Conservation (phyloP, 352 stramenopile genomes). For the Saprolegnia diclina region DNA sequence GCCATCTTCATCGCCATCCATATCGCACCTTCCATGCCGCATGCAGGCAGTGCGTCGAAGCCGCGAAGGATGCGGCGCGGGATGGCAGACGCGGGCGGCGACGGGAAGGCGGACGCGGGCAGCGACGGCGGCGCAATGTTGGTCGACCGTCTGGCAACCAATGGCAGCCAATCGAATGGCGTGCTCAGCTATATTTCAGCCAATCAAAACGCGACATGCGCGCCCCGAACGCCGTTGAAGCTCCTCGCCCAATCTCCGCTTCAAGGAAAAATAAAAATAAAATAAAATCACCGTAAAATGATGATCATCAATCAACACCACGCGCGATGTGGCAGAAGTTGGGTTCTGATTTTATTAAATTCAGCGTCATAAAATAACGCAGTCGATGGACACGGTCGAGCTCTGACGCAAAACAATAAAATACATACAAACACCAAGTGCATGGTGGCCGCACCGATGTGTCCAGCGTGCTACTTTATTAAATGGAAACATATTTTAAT, state of each 20-base stretch:
- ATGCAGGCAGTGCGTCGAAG: too few species aligned
- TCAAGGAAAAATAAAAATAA: neutral
- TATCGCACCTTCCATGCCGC: neutral
- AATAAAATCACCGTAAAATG: neutral
- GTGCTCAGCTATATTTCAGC: neutral
- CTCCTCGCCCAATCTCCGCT: neutral
- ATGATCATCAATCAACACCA: neutral
- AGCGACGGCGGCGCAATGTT: neutral
- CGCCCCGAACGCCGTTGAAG: neutral
- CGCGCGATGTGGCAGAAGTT: neutral
- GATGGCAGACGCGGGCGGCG: too few species aligned
- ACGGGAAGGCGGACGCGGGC: neutral
- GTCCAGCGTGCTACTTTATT: neutral
- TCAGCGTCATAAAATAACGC: neutral
- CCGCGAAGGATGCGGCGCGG: too few species aligned
- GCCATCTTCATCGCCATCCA: too few species aligned
- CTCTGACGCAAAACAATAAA: neutral
- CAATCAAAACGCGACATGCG: slow-evolving; percentile 4
- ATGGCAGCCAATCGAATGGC: neutral
- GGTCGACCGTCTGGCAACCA: neutral
- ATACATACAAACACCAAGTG: neutral
- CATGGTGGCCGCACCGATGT: neutral
- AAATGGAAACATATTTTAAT: too few species aligned
- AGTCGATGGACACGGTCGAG: neutral
- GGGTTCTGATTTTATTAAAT: neutral